These are phyloP conservation scores for Neofusicoccum sp. DNA, from an alignment of 2,329 filamentous ascomycete species.

Conservation along the genomic window DNA sequence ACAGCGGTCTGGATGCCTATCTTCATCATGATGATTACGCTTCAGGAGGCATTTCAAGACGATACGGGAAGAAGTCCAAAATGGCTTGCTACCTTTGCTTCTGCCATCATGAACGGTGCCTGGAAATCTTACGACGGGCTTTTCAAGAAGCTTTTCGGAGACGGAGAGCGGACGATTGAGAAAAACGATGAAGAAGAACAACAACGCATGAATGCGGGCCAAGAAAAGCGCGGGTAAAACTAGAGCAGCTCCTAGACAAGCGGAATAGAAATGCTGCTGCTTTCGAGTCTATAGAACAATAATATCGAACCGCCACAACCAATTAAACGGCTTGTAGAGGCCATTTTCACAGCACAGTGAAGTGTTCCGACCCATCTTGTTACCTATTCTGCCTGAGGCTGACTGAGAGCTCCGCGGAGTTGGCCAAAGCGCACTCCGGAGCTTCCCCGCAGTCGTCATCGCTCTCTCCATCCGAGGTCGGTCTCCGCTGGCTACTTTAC, in stretches of 20 bases:
- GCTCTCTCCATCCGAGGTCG: not conserved
- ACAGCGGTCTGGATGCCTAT: constrained; percentile 61
- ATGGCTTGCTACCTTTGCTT: constrained; percentile 63
- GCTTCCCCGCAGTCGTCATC: constrained; percentile 11
- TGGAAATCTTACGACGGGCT: constrained; percentile 68
- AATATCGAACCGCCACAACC: no score
- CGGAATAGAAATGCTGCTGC: no score
- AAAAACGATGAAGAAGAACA: constrained; percentile 23
- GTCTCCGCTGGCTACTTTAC: not conserved
- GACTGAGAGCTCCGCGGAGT: constrained; percentile 9
- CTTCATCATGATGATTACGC: constrained; percentile 56
- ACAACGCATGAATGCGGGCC: not conserved
- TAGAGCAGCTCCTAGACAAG: not conserved
- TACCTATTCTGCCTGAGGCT: no score
- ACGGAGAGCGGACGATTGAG: constrained; percentile 71
- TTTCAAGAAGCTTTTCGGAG: constrained; percentile 73
- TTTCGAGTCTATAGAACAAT: no score
- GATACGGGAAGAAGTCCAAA: constrained; percentile 67
- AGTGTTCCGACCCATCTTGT: no score
- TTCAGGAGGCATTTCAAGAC: constrained; percentile 59
- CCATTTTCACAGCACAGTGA: no score
- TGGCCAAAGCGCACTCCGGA: not conserved
- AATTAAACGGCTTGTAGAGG: no score
- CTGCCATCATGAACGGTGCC: constrained; percentile 57
- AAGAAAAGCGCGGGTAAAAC: not conserved